Base-by-base conservation (phyloP, 1,284 basidiomycete species). In the Puccinia horiana region DNA sequence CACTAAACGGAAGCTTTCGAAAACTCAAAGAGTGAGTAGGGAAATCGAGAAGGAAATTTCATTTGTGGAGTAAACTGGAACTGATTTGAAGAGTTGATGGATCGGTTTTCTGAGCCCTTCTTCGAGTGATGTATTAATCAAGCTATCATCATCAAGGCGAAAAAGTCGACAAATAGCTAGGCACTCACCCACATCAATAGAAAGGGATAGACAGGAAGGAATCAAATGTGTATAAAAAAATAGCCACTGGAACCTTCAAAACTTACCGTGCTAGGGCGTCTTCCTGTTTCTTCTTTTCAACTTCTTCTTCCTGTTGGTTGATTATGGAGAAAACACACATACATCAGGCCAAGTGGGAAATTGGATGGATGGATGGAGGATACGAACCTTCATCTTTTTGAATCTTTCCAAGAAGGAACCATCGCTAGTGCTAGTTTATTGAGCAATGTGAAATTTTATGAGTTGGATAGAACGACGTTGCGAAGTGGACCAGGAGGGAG, bases 281-380 rank as follows among this genome's bases (percentile, higher is more conserved):
- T 32, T 70, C 77, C 54, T 80, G 77, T 72, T 80, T 80, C 67
- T 80, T 80, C 40, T 80, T 80, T 42, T 80, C 77, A 40, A 80
- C 77, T 72, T 80, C 77, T 37, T 80, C 77, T 29, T 80, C 77
- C 77, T 80, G 37, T 37, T 54, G 42, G 37, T 37, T 54, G 42
- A n/a, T 54, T 3, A 23, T 23, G 26, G 40, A 69, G 37, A 40
- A 35, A 49, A 49, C 26, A 23, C 47, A 12, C 9, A 47, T 65
- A 35, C 18, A 37, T 37, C 35, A 49, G 29, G 63, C 2, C 37
- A 37, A 23, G 18, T 35, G 18, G 49, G 40, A 61, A 61, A 37
- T 12, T 63, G 32, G 9, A 42, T 42, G 23, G 52, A 37, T 32
- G 0, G 63, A 42, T 35, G 26, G 32, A 32, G 37, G 49, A 18